Evolutionary conservation across 1,139 yeast genomes (phyloP), one percentile per base, ranked within the genome.

Genomic region (Magnusiomyces magnusii): DNA sequence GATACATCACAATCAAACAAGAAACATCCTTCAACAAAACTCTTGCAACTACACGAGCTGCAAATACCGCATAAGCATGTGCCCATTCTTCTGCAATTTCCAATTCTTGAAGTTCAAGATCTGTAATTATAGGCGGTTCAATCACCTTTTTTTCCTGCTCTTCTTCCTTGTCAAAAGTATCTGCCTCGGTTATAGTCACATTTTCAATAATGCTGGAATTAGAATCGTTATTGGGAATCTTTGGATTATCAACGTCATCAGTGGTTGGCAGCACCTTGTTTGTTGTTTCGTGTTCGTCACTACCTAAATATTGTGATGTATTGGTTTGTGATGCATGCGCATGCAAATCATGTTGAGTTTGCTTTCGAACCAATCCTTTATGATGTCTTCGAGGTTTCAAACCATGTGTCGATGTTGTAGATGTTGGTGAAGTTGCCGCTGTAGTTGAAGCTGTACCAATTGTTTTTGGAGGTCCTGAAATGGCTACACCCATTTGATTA

Each of bases 21-120:
- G 60, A 52, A 47, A 66, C 55, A 59, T 66, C 69, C 59, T 65
- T 66, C 34, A 66, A 61, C 39, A 66, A 56, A 49, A 66, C 58
- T 19, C 68, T 59, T 47, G 67, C 64, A 21, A 64, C 67, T 24
- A 62, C 64, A 13, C 61, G 61, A 27, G 64, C 63, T 3, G 61
- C 58, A 50, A 66, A 66, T 28, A 58, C 52, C n/a, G 65, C 59
- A 57, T 60, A 66, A 23, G 56, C 58, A 19, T 57, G 61, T 27
- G 65, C 57, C 68, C 68, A 66, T 27, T 60, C 49, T 17, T 44
- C 49, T 21, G 27, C 24, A 44, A 44, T 19, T 60, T 13, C 53
- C 60, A 34, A 23, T 5, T 44, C 49, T 23, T 44, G 49, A 17
- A 44, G 49, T 23, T 44, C 49, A 7, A 44, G 7, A 44, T 44